phyloP scores from a whole-genome alignment of 768 basidiomycete genomes.

The Dioszegia aurantiaca region DNA sequence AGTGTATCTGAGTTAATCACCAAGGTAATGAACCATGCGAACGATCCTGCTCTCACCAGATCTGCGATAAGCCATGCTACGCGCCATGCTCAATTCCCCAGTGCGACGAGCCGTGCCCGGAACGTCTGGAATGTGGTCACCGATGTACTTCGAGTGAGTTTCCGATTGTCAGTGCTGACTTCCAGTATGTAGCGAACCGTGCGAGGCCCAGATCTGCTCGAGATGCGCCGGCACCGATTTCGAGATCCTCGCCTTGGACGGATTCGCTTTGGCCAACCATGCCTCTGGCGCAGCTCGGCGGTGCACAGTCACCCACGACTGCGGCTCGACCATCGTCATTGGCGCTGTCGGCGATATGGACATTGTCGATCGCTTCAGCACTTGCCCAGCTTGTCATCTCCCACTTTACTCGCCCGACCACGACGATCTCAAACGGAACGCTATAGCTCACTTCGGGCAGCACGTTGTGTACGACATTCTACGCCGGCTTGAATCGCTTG shows the following conservation, averaged over 20 bases:
- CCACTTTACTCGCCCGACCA: background rate
- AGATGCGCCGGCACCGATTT: constrained; percentile 54
- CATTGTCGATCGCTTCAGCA: constrained; percentile 60
- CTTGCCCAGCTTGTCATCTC: background rate
- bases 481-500: background rate
- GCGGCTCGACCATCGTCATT: constrained; percentile 58
- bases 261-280: constrained; percentile 53
- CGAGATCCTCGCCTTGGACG: constrained; percentile 60
- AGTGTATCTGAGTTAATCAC: background rate
- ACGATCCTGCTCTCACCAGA: constrained; percentile 62
- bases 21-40: constrained; percentile 63
- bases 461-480: background rate
- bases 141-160: constrained; percentile 64
- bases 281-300: background rate
- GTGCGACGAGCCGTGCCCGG: constrained; percentile 3
- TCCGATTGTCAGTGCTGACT: background rate
- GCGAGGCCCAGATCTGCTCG: constrained; percentile 60
- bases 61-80: constrained; percentile 65
- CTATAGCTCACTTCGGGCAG: background rate
- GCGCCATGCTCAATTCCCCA: constrained; percentile 53
- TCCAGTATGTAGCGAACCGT: constrained; percentile 69
- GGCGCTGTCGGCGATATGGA: background rate
- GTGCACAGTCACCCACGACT: constrained; percentile 54
- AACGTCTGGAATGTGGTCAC: constrained; percentile 10
- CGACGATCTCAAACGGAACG: background rate